Base-by-base conservation (phyloP, 2,329 filamentous ascomycete genomes). In the Talaromyces sp. region DNA sequence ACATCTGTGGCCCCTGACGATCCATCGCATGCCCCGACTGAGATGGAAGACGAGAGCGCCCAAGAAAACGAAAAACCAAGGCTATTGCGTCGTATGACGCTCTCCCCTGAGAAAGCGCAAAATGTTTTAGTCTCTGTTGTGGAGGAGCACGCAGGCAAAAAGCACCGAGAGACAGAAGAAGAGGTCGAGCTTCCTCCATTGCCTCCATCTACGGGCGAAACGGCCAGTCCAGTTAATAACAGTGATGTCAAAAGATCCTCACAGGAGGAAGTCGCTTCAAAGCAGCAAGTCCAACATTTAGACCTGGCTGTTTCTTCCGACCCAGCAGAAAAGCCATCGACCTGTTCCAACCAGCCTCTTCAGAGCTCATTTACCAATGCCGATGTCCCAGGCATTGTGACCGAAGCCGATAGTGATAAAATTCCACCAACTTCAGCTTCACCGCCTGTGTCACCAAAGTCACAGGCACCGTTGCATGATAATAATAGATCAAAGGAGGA, bases 1-100 rank as follows among this genome's bases (percentile, higher is more conserved):
- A 87, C 90, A 52, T 89, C 89, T 1, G 76, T 92, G 14, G 80
- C 81, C 4, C 85, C 87, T 11, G 91, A 95, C 45, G 85, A 89
- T 37, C 78, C 87, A 19, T 75, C 78, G 2, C 75, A 74, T 14
- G 73, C 78, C 5, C 65, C 73, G 1, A 70, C 73, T 30, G 75
- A 73, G 40, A 60, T 63, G 8, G 69, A 69, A 17, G 57, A 58
- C 33, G 70, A 67, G 14, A 53, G 49, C 13, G 63, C 64, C 9
- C 66, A 67, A 29, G 57, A 61, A 41, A 58, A 65, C 5, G 69
- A 73, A 47, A 65, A 64, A 39, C 65, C 67, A 49, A 64, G 67
- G 20, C 60, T 68, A 49, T 60, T 71, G 60, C 70, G 71, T 56
- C 72, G 72, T 52, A 71, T 74, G 70, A 76, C 71, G 37, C 77